These are phyloP conservation scores for Apiotrichum porosum DNA, from an alignment of 1,284 basidiomycete species.

Conservation along the genomic window DNA sequence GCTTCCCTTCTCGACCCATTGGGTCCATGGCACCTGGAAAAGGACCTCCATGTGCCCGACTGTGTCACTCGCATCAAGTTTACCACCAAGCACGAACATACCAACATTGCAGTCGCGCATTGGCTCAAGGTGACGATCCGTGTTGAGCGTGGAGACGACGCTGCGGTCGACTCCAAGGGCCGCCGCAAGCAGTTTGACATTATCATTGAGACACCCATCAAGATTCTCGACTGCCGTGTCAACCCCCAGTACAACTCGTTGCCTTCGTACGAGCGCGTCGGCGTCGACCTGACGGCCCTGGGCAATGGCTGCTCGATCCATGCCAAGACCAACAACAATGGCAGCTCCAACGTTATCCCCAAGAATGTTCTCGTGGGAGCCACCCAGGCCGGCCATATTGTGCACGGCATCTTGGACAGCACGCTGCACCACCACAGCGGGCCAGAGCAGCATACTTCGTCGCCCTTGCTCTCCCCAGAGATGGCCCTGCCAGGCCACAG, in stretches of 20 bases:
- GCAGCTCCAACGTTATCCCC: neutral
- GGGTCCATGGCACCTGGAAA: constrained; percentile 57
- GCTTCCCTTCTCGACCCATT: constrained; percentile 52
- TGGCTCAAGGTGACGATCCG: constrained; percentile 76
- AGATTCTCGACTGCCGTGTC: constrained; percentile 60
- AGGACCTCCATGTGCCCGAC: constrained; percentile 49
- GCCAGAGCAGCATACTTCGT: neutral
- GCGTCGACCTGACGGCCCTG: constrained; percentile 5
- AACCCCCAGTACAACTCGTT: constrained; percentile 71
- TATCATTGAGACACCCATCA: constrained; percentile 59
- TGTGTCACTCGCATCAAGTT: constrained; percentile 60
- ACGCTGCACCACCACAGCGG: neutral
- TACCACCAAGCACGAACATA: constrained; percentile 74
- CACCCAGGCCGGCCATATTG: neutral
- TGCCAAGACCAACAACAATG: constrained; percentile 7
- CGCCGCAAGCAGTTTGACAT: constrained; percentile 81
- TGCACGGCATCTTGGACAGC: neutral
- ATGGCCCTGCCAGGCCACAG: neutral
- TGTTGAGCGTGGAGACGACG: constrained; percentile 73
- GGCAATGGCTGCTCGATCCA: constrained; percentile 35
- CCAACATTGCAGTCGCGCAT: constrained; percentile 76
- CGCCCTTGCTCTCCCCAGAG: neutral
- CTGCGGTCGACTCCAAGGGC: constrained; percentile 61
- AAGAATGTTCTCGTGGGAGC: constrained; percentile 2
- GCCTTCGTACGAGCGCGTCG: constrained; percentile 52